Evolutionary conservation across 805 yeast species (phyloP), one percentile per base, ranked within the genome.

Genomic region (Yarrowia sp.): DNA sequence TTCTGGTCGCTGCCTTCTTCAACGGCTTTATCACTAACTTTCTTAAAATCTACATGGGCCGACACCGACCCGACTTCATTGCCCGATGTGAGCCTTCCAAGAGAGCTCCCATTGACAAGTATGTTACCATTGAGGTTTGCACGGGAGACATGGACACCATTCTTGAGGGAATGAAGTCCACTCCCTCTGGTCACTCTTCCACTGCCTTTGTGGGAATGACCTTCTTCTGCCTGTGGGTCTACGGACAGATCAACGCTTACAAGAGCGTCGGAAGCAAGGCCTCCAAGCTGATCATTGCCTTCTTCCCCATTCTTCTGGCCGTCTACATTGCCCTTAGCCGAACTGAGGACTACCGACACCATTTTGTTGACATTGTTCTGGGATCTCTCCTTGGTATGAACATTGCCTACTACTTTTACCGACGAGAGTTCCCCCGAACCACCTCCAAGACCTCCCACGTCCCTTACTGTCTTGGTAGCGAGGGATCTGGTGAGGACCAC

Each of bases 341-440:
- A 70, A 90, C 97, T 0, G 66, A 89, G 71, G 99, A 93, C 76
- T 92, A 92, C 76, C 82, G 98, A 73, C 99, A 93, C 72, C 98
- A 93, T 76, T 91, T 90, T 72, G 79, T 89, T 17, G 99, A 93
- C 75, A 88, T 95, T 1, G 70, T 88, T 1, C 71, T 87, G 16
- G 99, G 99, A 3, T 79, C 88, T 30, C 17, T 79, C 1, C 72
- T 93, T 2, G 99, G 99, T 0, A 67, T 77, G 4, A 66, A 78
- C 2, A 75, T 87, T 35, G 93, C 92, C 0, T 77, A 76, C 74
- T 80, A 83, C 81, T 77, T 83, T 26, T 87, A 86, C 69, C 63
- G 63, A 41, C 36, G 51, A 19, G 63, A 58, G 41, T 58, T 58
- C 51, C 63, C 63, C 30, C 32, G 24, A n/a, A 33, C 41, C 63